phyloP scores from a whole-genome alignment of 352 stramenopile species.

The Globisporangium echinulatum region DNA sequence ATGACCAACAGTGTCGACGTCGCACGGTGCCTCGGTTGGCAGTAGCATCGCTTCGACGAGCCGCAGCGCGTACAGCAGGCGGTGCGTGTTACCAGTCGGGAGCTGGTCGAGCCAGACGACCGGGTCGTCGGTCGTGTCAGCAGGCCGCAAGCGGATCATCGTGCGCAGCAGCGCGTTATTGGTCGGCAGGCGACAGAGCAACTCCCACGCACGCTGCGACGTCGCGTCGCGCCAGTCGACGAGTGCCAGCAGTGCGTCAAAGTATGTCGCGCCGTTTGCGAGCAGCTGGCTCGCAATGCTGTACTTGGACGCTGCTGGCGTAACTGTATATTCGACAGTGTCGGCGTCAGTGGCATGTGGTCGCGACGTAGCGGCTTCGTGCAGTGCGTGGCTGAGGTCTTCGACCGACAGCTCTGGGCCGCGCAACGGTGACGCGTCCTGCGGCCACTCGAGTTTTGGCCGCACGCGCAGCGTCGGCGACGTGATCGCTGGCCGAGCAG shows the following conservation, averaged over 20 bases:
- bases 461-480: slow-evolving; percentile 35
- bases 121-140: slow-evolving; percentile 3
- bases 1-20: too few relatives aligned
- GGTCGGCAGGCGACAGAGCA: slow-evolving; percentile 63
- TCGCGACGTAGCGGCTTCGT: slow-evolving; percentile 5
- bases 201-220: slow-evolving; percentile 60
- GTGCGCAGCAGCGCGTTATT: slow-evolving; percentile 53
- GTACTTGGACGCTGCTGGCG: slow-evolving; percentile 13
- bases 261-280: slow-evolving; percentile 48
- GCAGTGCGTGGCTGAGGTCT: slow-evolving; percentile 17
- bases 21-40: slow-evolving; percentile 16
- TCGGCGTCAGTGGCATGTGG: background rate
- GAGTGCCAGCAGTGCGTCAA: slow-evolving; percentile 52
- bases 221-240: slow-evolving; percentile 44
- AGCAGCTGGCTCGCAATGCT: slow-evolving; percentile 44
- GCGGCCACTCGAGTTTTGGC: slow-evolving; percentile 33
- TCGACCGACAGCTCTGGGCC: slow-evolving; percentile 40
- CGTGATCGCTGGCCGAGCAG: slow-evolving; percentile 18
- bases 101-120: slow-evolving; percentile 46
- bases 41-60: slow-evolving; percentile 67
- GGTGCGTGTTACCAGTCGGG: slow-evolving; percentile 36
- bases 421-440: slow-evolving; percentile 30
- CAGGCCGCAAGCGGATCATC: slow-evolving; percentile 53
- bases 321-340: background rate
- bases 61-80: slow-evolving; percentile 57